A percentile compares a stretch with the other conserved stretches of the same genome.
Conservation (phyloP, 1,284 basidiomycete species). For the Cutaneotrichosporon sp. region DNA sequence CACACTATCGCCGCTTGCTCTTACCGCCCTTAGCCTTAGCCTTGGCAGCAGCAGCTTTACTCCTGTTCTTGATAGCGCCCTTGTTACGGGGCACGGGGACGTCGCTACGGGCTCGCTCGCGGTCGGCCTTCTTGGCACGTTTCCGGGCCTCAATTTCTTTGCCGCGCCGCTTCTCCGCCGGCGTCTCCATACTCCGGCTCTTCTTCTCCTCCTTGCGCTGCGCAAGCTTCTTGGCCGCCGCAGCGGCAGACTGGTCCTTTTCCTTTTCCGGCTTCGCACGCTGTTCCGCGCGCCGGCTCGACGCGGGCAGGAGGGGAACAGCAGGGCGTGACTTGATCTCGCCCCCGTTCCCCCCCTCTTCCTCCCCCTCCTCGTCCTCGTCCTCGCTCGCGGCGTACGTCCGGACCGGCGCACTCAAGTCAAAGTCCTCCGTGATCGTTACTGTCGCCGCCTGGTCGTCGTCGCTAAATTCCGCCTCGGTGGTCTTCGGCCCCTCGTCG, state of each 20-base stretch:
- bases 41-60: too few species aligned
- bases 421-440: conserved; percentile 48
- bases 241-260: conserved; percentile 2
- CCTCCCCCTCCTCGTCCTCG: conserved; percentile 6
- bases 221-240: conserved; percentile 6
- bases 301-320: conserved; percentile 37
- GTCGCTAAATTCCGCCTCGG: conserved; percentile 43
- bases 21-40: conserved; percentile 18
- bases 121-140: conserved; percentile 40
- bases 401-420: conserved; percentile 19
- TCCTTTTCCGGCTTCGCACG: conserved; percentile 13
- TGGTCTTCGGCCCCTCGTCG: conserved; percentile 19
- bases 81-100: conserved; percentile 5
- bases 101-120: conserved; percentile 30
- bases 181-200: conserved; percentile 37
- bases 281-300: conserved; percentile 33
- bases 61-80: too few species aligned
- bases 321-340: conserved; percentile 10
- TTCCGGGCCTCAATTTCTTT: conserved; percentile 41
- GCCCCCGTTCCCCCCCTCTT: conserved; percentile 1
- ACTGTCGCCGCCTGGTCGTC: conserved; percentile 47
- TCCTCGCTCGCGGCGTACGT: conserved; percentile 6
- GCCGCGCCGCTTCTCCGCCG: conserved; percentile 35
- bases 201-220: conserved; percentile 20
- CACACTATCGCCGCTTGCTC: conserved; percentile 1